Conservation (phyloP, 2,329 filamentous ascomycete genomes). For the Colletotrichum melonis region DNA sequence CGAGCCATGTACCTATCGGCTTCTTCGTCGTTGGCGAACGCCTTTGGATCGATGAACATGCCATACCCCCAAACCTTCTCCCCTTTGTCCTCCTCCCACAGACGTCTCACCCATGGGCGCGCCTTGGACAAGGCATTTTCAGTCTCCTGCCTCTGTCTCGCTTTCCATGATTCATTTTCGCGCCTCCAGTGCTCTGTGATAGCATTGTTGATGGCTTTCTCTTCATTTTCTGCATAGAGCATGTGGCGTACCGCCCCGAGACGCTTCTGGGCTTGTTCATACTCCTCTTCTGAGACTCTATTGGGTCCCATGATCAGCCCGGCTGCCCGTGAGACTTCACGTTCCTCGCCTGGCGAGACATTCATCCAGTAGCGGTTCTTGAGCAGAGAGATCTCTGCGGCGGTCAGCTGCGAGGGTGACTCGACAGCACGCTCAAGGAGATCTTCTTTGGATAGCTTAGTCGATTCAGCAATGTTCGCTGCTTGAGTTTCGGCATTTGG, state of each 20-base stretch:
- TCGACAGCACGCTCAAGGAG: neutral
- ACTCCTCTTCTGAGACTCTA: neutral
- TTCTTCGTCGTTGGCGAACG: neutral
- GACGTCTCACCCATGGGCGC: constrained; percentile 2
- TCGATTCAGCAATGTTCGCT: constrained; percentile 2
- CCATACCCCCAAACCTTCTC: constrained; percentile 4
- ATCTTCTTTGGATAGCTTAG: neutral
- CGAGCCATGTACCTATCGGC: neutral
- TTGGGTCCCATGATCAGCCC: neutral
- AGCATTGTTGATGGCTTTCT: neutral
- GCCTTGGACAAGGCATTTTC: neutral
- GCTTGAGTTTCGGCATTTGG: neutral
- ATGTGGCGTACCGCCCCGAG: neutral
- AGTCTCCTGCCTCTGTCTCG: neutral
- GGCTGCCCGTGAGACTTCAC: neutral
- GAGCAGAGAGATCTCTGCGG: neutral
- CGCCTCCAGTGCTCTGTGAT: neutral
- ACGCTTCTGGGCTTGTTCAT: neutral
- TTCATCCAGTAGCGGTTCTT: constrained; percentile 1
- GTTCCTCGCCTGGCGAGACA: neutral
- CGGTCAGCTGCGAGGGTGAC: neutral
- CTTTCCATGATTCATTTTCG: neutral
- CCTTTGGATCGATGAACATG: neutral
- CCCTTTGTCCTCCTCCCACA: constrained; percentile 4
- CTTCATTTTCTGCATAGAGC: constrained; percentile 5